phyloP scores from a whole-genome alignment of 306 rosid genomes.

The Cotoneaster glaucophyllus region DNA sequence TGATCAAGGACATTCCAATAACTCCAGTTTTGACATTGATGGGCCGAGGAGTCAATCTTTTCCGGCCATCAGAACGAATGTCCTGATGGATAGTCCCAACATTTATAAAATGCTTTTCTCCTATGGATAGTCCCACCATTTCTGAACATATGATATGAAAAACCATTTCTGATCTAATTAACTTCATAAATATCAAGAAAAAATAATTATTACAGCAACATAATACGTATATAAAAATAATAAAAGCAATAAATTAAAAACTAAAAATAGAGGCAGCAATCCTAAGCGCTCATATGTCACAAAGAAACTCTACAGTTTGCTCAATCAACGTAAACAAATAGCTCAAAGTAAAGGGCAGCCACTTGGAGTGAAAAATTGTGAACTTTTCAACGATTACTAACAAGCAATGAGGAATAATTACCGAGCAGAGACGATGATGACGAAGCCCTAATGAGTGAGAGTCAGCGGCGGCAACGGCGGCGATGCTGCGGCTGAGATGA shows the following conservation, averaged over 20 bases:
- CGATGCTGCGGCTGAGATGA: not conserved
- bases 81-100: slow-evolving; percentile 89
- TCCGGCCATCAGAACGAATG: slow-evolving; percentile 84
- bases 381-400: not conserved
- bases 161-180: not conserved
- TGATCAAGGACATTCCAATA: not conserved
- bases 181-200: not conserved
- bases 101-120: slow-evolving; percentile 60
- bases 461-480: too few species aligned
- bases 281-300: not conserved
- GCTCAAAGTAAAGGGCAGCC: too few species aligned
- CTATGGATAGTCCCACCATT: slow-evolving; percentile 72
- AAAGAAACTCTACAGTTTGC: not conserved
- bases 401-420: not conserved
- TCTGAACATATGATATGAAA: not conserved
- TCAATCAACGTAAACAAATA: not conserved
- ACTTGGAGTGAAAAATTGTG: too few species aligned
- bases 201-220: not conserved
- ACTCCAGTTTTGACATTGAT: too few species aligned
- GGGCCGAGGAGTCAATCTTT: too few species aligned
- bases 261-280: too few species aligned
- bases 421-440: not conserved
- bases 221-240: too few species aligned
- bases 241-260: not conserved
- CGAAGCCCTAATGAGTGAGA: not conserved